Evolutionary conservation across 1,139 yeast species (phyloP).

Genomic region (Blastobotrys petasosporus): DNA sequence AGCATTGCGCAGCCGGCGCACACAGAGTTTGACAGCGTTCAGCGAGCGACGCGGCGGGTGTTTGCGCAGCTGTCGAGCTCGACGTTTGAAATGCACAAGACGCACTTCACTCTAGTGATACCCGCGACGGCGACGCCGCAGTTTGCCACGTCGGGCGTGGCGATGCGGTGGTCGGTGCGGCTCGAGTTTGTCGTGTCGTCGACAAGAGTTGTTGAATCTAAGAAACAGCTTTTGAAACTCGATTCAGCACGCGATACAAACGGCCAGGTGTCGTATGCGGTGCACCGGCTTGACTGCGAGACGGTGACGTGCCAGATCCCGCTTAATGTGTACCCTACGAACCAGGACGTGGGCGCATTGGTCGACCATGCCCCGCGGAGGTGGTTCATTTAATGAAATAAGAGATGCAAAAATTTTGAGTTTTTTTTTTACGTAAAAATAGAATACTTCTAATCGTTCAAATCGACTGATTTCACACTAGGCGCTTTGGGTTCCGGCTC

Average conservation of each 20-base stretch:
- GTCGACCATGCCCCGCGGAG: constrained; percentile 22
- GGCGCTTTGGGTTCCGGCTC: background rate
- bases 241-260: constrained; percentile 15
- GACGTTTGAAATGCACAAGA: constrained; percentile 20
- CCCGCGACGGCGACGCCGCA: constrained; percentile 36
- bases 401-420: background rate
- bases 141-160: constrained; percentile 30
- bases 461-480: constrained; percentile 11
- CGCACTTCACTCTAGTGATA: constrained; percentile 30
- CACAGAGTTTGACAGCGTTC: constrained; percentile 27
- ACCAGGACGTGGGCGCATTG: constrained; percentile 30
- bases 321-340: constrained; percentile 29
- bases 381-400: constrained; percentile 17
- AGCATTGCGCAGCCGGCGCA: constrained; percentile 34
- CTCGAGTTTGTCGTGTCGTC: constrained; percentile 34
- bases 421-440: constrained; percentile 5
- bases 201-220: constrained; percentile 2
- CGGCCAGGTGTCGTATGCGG: constrained; percentile 23
- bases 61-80: constrained; percentile 22
- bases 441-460: constrained; percentile 1
- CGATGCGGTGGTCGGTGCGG: constrained; percentile 32
- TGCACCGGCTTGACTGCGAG: constrained; percentile 28
- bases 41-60: constrained; percentile 17
- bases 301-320: constrained; percentile 33
- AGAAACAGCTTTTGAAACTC: background rate